Evolutionary conservation across 1,284 basidiomycete species (phyloP), one percentile per base, ranked within the genome.

Genomic region (Pyrrhoderma noxium): DNA sequence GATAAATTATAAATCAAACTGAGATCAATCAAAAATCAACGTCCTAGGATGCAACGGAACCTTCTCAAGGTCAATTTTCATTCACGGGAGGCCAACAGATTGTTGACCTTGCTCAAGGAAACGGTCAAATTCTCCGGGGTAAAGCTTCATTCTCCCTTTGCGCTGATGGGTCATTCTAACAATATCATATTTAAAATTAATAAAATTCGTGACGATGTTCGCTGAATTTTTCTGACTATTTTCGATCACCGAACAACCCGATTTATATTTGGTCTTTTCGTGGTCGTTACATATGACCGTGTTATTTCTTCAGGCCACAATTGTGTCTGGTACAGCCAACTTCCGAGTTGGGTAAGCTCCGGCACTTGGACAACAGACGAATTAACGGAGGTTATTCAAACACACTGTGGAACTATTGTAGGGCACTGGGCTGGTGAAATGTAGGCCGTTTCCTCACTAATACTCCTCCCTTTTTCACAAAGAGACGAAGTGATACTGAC

Each of bases 41-140:
- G n/a, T n/a, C n/a, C 7, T 16, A 56, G 47, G 52, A 57, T 37
- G 45, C 51, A 1, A 55, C 43, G 27, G 58, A 67, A 46, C 58
- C 61, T 14, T 25, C 57, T 21, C 58, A 57, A 38, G 59, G 58
- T 16, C 41, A 52, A 37, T 66, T 68, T 53, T 52, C 57, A 44
- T 68, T 62, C 23, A 56, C 60, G 23, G 53, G 54, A 1, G 58
- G 61, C 19, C 61, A 67, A 45, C 54, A 57, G 35, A 56, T 65
- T 21, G 57, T 66, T 47, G 54, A 62, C 22, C 56, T 65, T 14
- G 66, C 63, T 3, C 51, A 61, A 41, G 53, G 36, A 27, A 57
- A 57, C 31, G 56, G 57, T n/a, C 59, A 58, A 21, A 55, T 55
- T 25, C 25, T 51, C 21, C 42, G 57, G 27, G 57, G 50, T 49